A percentile compares a stretch with the other conserved stretches of the same genome.
phyloP scores from a whole-genome alignment of 768 basidiomycete species.

The Kwoniella newhampshirensis region DNA sequence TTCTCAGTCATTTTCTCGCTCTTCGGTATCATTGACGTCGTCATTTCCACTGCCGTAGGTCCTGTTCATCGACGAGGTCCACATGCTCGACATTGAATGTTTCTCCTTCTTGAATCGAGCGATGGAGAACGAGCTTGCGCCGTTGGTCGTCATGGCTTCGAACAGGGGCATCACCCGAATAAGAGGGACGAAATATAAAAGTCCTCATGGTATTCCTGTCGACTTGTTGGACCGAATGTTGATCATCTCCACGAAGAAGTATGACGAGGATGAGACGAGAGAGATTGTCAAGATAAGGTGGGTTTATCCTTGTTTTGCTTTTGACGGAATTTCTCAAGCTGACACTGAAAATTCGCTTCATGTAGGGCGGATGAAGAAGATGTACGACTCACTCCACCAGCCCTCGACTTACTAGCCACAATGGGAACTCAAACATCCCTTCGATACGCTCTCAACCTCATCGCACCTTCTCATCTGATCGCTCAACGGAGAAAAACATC shows the following conservation, averaged over 20 bases:
- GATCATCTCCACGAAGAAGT: constrained; percentile 90
- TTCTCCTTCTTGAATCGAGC: constrained; percentile 98
- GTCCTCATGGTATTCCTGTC: constrained; percentile 90
- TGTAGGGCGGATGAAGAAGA: constrained; percentile 90
- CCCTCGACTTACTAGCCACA: constrained; percentile 73
- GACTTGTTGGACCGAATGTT: constrained; percentile 92
- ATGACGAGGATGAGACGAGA: constrained; percentile 75
- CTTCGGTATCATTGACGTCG: no score
- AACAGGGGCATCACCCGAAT: constrained; percentile 94
- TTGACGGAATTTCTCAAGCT: background rate
- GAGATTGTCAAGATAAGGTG: constrained; percentile 92
- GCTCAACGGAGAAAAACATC: constrained; percentile 76
- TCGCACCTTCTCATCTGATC: constrained; percentile 84
- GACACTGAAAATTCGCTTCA: background rate
- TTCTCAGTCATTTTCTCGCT: background rate
- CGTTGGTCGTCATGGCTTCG: constrained; percentile 96
- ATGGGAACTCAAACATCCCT: constrained; percentile 89
- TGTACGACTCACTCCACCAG: constrained; percentile 72
- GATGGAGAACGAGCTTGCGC: constrained; percentile 86
- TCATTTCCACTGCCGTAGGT: constrained; percentile 66
- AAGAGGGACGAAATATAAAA: constrained; percentile 89
- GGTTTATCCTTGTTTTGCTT: constrained; percentile 30
- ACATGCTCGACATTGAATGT: constrained; percentile 99
- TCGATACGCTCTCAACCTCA: constrained; percentile 90
- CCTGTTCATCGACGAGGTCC: constrained; percentile 98